phyloP scores from a whole-genome alignment of 129 eudicot genomes.

The Dittrichia graveolens region DNA sequence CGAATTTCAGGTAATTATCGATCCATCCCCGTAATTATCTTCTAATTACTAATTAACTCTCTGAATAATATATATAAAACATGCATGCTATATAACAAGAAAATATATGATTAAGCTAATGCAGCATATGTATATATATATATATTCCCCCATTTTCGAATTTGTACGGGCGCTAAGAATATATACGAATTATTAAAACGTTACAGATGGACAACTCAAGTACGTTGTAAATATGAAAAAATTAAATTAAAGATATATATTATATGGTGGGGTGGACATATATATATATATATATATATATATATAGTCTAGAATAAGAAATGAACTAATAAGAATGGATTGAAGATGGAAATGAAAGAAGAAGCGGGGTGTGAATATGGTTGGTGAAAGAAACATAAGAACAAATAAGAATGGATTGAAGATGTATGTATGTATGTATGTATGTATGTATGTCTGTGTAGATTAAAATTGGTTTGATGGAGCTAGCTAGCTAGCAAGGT shows the following conservation, averaged over 20 bases:
- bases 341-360: no score
- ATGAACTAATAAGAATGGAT: no score
- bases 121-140: no score
- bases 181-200: no score
- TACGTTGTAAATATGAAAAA: neutral
- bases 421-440: neutral
- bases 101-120: no score
- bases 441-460: neutral
- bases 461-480: neutral
- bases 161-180: no score
- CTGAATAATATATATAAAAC: neutral
- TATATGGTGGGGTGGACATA: no score
- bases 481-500: neutral
- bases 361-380: no score
- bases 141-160: no score
- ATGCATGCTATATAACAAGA: neutral
- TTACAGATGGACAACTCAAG: no score
- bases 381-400: conserved; percentile 56
- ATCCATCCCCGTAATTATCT: neutral
- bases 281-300: no score
- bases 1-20: conserved; percentile 76
- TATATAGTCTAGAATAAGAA: no score
- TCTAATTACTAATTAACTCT: neutral
- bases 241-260: neutral
- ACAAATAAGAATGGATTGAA: conserved; percentile 40